Base-by-base conservation (phyloP, 805 yeast genomes). In the Crinitomyces ghanaensis region DNA sequence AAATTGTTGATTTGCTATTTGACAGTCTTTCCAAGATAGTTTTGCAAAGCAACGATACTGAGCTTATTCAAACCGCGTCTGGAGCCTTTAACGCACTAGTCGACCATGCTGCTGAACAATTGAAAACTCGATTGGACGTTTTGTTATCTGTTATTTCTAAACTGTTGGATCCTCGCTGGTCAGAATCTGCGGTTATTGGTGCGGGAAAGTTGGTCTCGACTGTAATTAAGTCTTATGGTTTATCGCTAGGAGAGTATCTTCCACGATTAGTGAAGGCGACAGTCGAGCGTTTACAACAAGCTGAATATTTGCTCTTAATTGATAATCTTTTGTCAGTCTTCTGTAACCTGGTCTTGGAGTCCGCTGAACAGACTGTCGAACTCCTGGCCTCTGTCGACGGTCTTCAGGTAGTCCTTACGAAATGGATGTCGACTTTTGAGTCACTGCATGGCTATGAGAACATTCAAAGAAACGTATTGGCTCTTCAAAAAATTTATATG, bases 381-480 rank as follows among this genome's bases (percentile, higher is more conserved):
- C 75, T 83, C 37, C 64, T 88, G 33, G 58, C 63, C 14, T 54
- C 56, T 6, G 58, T 70, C 36, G 45, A 33, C 17, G 77, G 79
- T 1, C 59, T 85, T 6, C 59, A 60, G 16, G 55, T 67, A 3
- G 71, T 83, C 1, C 52, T 88, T 33, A 76, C 77, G 2, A 76
- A 80, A 33, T 91, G 97, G 97, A 67, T 88, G 31, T 72, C 71
- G 17, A 69, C 83, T 2, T 86, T 83, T 54, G 88, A 82, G 45
- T 73, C 77, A 2, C 70, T 86, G 25, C 65, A 88, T 39, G 95
- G 96, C 0, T 74, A 68, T 36, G 80, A 74, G 18, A 73, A 73
- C 37, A 83, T 86, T 31, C 65, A 70, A 40, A 72, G 62, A 32
- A 69, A 67, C 46, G 68, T 81, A n/a, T 50, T 69, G 19, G 95